Base-by-base conservation (phyloP, 495 filamentous ascomycete genomes). In the Hypoxylon rickii region DNA sequence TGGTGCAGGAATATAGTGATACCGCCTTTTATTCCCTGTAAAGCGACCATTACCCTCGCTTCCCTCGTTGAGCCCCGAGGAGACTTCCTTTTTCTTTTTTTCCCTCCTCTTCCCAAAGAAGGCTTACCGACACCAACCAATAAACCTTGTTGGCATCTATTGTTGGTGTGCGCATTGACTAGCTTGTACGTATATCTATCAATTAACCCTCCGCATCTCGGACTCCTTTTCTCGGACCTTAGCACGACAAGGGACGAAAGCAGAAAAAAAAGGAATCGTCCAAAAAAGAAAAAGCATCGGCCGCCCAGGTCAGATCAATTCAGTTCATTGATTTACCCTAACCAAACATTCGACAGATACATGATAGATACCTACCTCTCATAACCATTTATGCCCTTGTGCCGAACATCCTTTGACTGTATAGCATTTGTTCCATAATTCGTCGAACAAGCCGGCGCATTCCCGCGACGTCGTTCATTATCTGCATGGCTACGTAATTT, bases 401-500 rank as follows among this genome's bases (percentile, higher is more conserved):
- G 17, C 42, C 3, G n/a, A 10, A n/a, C 32, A 5, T 38, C 47
- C 33, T 34, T 47, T n/a, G n/a, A n/a, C 36, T 67, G 44, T 51
- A 59, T 51, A 67, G 13, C 40, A 47, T 64, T 58, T 55, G 55
- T 55, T 45, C 26, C 38, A 40, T 50, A 50, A 43, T 26, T 37
- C 40, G 34, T 19, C 41, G 13, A 50, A 39, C 38, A 54, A 51
- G 48, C 46, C 52, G 52, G 46, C 48, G 42, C 58, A 62, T 56
- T 53, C 44, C 44, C 48, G 36, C 61, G 42, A 66, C 53, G 40
- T 58, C 48, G 52, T 55, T 55, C 42, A 61, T 49, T 45, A 64
- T 57, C 67, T 68, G 67, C 46, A 68, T 68, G 57, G 64, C 61
- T 48, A 70, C 67, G 69, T 66, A 68, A 68, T 70, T 55, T 59